These are phyloP conservation scores for Rubroshorea leprosula DNA, from an alignment of 345 rosid genomes.

Conservation along the genomic window DNA sequence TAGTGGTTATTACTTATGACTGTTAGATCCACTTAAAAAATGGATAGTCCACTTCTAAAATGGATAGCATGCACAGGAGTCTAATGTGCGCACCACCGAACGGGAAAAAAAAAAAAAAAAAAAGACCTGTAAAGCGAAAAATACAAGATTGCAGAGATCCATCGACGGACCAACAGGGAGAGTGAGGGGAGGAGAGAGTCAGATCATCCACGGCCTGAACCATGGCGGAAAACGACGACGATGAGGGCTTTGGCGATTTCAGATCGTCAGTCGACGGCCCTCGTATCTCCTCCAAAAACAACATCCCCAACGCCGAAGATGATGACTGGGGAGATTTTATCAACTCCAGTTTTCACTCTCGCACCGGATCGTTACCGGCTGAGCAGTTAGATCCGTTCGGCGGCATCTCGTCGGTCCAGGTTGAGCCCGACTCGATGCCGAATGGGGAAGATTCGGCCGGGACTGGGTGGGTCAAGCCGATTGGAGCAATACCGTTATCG, in stretches of 20 bases:
- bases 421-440: conserved; percentile 29
- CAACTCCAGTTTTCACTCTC: conserved; percentile 23
- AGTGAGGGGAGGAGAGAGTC: too few species aligned
- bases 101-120: not conserved
- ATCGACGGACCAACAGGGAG: too few species aligned
- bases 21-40: too few species aligned
- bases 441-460: conserved; percentile 25
- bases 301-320: conserved; percentile 25
- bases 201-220: conserved; percentile 6
- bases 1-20: too few species aligned
- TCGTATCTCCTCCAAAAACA: conserved; percentile 22
- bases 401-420: conserved; percentile 7
- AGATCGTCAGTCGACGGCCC: conserved; percentile 36
- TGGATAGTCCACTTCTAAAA: too few species aligned
- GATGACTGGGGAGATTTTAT: conserved; percentile 87
- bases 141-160: conserved; percentile 1
- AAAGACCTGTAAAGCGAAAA: not conserved
- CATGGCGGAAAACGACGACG: conserved; percentile 41
- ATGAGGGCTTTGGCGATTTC: conserved; percentile 49
- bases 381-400: conserved; percentile 9
- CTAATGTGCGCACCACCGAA: conserved; percentile 1
- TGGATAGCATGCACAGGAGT: too few species aligned
- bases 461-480: conserved; percentile 35
- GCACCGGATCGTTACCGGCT: conserved; percentile 25
- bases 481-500: conserved; percentile 80